Percentiles rank a stretch among this genome's conserved stretches.
Conservation (phyloP, 345 rosid species). For the Excoecaria cochinchinensis region DNA sequence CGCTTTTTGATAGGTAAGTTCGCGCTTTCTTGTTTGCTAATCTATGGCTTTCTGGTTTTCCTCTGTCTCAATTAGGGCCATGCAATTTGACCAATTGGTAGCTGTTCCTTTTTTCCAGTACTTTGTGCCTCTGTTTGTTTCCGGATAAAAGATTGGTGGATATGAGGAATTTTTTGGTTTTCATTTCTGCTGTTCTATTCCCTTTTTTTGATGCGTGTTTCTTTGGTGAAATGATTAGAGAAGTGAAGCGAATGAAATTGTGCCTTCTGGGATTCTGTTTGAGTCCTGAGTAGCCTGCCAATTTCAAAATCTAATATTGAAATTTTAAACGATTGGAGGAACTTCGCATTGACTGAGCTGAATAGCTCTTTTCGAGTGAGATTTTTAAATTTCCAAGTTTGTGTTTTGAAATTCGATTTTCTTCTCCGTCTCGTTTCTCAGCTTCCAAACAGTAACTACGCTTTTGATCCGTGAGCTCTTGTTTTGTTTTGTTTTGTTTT, state of each 20-base stretch:
- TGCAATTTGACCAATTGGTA: background rate
- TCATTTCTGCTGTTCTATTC: background rate
- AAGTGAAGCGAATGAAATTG: background rate
- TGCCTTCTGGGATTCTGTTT: background rate
- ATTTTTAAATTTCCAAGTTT: background rate
- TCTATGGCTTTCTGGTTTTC: background rate
- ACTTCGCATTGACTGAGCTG: background rate
- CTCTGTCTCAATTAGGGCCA: background rate
- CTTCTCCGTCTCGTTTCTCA: background rate
- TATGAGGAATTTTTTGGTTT: background rate
- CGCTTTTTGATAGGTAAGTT: constrained; percentile 22
- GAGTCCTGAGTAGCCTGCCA: constrained; percentile 4
- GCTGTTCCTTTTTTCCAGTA: background rate
- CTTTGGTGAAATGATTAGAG: background rate
- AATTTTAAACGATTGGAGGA: background rate
- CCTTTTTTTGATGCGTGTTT: background rate
- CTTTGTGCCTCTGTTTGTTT: background rate
- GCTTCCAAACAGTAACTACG: background rate
- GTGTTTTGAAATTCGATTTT: background rate
- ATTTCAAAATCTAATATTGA: background rate
- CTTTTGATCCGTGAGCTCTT: background rate
- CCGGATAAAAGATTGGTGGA: background rate
- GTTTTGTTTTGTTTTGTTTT: no score
- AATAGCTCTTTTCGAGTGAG: constrained; percentile 11
- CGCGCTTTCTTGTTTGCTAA: background rate